Evolutionary conservation across 192 early-diverging fungal genomes (phyloP).

Genomic region (Pilaira anomala): DNA sequence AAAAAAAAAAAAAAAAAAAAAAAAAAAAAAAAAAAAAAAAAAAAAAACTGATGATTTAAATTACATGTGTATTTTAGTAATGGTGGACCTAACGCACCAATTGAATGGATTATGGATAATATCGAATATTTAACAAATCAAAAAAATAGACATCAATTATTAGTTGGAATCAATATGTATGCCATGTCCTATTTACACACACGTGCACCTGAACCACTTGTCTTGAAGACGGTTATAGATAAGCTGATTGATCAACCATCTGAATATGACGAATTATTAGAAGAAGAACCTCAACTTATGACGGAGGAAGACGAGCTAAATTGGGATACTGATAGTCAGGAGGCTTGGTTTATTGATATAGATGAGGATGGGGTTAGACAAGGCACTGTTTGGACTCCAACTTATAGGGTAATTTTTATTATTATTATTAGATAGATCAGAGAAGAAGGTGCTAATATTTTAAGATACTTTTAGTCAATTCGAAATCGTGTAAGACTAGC

Average conservation of each 20-base stretch:
- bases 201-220: slow-evolving; percentile 13
- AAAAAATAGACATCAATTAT: slow-evolving; percentile 29
- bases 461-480: slow-evolving; percentile 24
- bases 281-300: neutral
- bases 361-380: slow-evolving; percentile 24
- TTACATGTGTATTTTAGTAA: slow-evolving; percentile 11
- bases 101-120: slow-evolving; percentile 44
- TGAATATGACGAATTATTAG: neutral
- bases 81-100: slow-evolving; percentile 32
- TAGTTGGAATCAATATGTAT: slow-evolving; percentile 39
- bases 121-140: slow-evolving; percentile 28
- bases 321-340: slow-evolving; percentile 27
- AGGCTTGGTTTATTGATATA: slow-evolving; percentile 26
- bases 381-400: slow-evolving; percentile 31
- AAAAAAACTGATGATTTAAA: neutral
- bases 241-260: neutral
- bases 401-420: slow-evolving; percentile 19
- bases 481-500: slow-evolving; percentile 28
- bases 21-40: neutral
- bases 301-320: neutral
- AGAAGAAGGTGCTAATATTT: neutral
- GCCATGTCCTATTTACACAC: slow-evolving; percentile 23
- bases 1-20: too few species aligned
- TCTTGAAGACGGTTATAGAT: slow-evolving; percentile 19
- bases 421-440: neutral